Evolutionary conservation across 805 yeast genomes (phyloP).

Genomic region (Starmerella asiatica): DNA sequence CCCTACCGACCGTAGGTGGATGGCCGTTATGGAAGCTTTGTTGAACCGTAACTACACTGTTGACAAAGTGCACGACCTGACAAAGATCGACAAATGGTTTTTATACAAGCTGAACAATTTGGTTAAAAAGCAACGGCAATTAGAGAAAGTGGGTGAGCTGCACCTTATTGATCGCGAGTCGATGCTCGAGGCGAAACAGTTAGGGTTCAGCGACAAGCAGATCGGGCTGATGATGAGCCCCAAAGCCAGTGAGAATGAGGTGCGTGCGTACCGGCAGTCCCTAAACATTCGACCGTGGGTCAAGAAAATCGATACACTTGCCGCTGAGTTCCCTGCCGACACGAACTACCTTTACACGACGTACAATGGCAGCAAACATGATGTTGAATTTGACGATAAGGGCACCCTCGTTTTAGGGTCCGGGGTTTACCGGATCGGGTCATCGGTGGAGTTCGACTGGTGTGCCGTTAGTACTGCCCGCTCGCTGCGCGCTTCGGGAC

Average conservation of each 20-base stretch:
- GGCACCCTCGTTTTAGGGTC: slow-evolving; percentile 94
- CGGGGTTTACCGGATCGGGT: slow-evolving; percentile 98
- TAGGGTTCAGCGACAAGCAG: slow-evolving; percentile 93
- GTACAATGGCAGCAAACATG: slow-evolving; percentile 78
- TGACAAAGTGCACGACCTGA: slow-evolving; percentile 78
- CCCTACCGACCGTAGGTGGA: slow-evolving; percentile 92
- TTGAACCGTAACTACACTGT: slow-evolving; percentile 75
- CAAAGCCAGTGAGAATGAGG: slow-evolving; percentile 54
- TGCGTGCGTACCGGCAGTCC: slow-evolving; percentile 67
- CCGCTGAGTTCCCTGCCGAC: slow-evolving; percentile 97
- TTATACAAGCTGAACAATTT: slow-evolving; percentile 69
- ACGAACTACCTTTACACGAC: slow-evolving; percentile 94
- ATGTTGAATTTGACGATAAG: slow-evolving; percentile 70
- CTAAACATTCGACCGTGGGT: slow-evolving; percentile 82
- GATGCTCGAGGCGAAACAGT: slow-evolving; percentile 65
- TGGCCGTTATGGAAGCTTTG: slow-evolving; percentile 96
- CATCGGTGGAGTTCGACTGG: slow-evolving; percentile 98
- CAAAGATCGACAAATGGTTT: slow-evolving; percentile 94
- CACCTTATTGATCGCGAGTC: slow-evolving; percentile 48
- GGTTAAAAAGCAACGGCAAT: slow-evolving; percentile 53
- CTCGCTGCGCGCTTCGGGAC: slow-evolving; percentile 75
- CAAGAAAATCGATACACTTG: slow-evolving; percentile 91
- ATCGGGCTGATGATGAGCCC: slow-evolving; percentile 59
- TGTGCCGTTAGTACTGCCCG: slow-evolving; percentile 97
- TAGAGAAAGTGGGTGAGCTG: slow-evolving; percentile 23